Conservation (phyloP, 768 basidiomycete genomes). For the Hydnomerulius pinastri region DNA sequence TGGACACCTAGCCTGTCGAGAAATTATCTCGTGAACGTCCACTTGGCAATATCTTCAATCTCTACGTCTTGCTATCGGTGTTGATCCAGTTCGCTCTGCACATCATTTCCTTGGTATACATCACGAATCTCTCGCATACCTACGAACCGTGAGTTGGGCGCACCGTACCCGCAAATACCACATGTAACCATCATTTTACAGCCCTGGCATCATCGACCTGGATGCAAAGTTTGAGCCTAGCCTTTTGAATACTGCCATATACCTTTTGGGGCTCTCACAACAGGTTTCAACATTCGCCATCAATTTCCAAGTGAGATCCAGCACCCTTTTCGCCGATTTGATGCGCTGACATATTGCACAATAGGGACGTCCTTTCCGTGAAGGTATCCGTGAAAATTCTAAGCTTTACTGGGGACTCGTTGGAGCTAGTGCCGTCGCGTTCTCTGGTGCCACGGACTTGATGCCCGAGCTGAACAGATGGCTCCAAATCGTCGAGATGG, state of each 20-base stretch:
- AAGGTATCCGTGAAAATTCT: constrained; percentile 94
- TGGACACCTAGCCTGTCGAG: constrained; percentile 80
- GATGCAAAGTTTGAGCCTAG: constrained; percentile 97
- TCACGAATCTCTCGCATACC: constrained; percentile 80
- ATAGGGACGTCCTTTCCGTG: constrained; percentile 95
- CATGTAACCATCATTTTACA: constrained; percentile 27
- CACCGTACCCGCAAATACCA: background rate
- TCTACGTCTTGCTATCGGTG: constrained; percentile 92
- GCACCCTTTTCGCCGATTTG: background rate
- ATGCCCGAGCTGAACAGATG: constrained; percentile 94
- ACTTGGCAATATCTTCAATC: constrained; percentile 93
- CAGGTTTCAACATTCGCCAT: constrained; percentile 99
- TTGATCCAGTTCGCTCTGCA: constrained; percentile 93
- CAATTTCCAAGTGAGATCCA: constrained; percentile 78
- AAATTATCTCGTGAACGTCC: constrained; percentile 93
- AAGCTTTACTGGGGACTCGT: constrained; percentile 93
- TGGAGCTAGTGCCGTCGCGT: constrained; percentile 87
- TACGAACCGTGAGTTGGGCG: constrained; percentile 69
- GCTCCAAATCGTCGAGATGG: constrained; percentile 97
- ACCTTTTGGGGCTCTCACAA: constrained; percentile 91
- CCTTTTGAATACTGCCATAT: constrained; percentile 94
- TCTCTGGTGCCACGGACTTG: constrained; percentile 92
- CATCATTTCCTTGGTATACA: constrained; percentile 87
- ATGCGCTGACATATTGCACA: background rate
- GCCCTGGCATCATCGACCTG: constrained; percentile 78